Base-by-base conservation (phyloP, 345 rosid genomes). In the Leavenworthia alabamica region DNA sequence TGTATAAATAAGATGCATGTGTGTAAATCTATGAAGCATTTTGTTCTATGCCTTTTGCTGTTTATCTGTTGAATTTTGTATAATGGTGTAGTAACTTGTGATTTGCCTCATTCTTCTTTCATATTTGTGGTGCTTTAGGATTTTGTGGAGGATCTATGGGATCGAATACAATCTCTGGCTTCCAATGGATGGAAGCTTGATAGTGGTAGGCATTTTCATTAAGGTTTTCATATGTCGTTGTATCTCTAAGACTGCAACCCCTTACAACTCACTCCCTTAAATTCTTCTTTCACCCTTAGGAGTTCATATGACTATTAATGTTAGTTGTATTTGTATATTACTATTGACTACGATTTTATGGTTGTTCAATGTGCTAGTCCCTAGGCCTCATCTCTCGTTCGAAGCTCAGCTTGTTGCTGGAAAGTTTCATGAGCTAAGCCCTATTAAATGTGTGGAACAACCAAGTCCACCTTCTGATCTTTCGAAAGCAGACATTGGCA, bases 321-420 rank as follows among this genome's bases (percentile, higher is more conserved):
- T 24, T 23, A 22, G 45, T 57, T 63, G 32, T 48, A 32, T 49
- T 41, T n/a, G n/a, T n/a, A n/a, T n/a, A n/a, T n/a, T 32, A 29
- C 15, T 13, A 43, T 44, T 58, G 42, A 49, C 31, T 16, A 46
- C 14, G 60, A 42, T 14, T 58, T 43, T 22, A 13, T 54, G 7
- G 20, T 3, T 43, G 1, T 35, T 56, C 68, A 12, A 7, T 60
- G 73, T 80, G 60, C 62, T 75, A 94, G 99, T 94, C 54, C 96
- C 97, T 39, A 84, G 92, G 73, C 96, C 96, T 64, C 99, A 94
- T 70, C 95, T 94, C 50, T 82, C 90, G 23, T 94, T 94, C 48
- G 99, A 94, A 80, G 97, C 99, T 66, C 97, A 93, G 83, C 86
- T 87, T 71, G 96, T 94, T 70, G 86, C 88, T 73, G 99, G 99